Percentiles rank a stretch among this genome's conserved stretches.
phyloP scores from a whole-genome alignment of 176 grass and related monocot genomes.

The Musa troglodytarum region DNA sequence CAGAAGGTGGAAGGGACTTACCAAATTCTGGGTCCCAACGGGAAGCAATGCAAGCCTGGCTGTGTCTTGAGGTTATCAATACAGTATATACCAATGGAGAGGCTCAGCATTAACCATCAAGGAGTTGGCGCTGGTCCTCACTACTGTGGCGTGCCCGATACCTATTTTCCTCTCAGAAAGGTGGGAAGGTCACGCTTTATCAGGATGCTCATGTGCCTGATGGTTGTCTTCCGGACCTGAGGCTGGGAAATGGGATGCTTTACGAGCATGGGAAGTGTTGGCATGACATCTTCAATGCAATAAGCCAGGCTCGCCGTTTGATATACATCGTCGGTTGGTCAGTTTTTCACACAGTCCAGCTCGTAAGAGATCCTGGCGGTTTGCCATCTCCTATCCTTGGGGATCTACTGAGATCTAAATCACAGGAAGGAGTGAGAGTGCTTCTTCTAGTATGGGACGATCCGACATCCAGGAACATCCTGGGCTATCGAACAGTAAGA shows the following conservation, averaged over 20 bases:
- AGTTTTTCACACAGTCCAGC: constrained; percentile 58
- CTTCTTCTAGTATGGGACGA: constrained; percentile 77
- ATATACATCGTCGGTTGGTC: constrained; percentile 83
- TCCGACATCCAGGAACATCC: constrained; percentile 62
- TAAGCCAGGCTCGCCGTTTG: constrained; percentile 49
- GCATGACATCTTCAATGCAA: constrained; percentile 70
- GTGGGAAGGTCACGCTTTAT: constrained; percentile 60
- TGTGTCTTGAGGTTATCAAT: constrained; percentile 51
- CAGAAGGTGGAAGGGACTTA: constrained; percentile 44
- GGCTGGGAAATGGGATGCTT: constrained; percentile 46
- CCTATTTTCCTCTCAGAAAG: constrained; percentile 67
- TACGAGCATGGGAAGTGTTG: constrained; percentile 78
- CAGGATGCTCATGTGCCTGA: constrained; percentile 83
- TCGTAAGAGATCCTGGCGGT: constrained; percentile 27
- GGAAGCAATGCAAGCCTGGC: constrained; percentile 44
- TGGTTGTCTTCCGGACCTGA: constrained; percentile 53
- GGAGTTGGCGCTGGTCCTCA: constrained; percentile 48
- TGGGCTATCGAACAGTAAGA: constrained; percentile 34
- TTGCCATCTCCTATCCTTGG: constrained; percentile 24
- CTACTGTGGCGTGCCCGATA: constrained; percentile 52
- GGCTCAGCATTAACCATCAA: constrained; percentile 47
- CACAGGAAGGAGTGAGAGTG: constrained; percentile 68
- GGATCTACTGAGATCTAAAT: constrained; percentile 62
- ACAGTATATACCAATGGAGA: constrained; percentile 55
- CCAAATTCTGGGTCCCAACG: constrained; percentile 46